Evolutionary conservation across 1,284 basidiomycete genomes (phyloP), one percentile per base, ranked within the genome.

Genomic region (Bjerkandera adusta): DNA sequence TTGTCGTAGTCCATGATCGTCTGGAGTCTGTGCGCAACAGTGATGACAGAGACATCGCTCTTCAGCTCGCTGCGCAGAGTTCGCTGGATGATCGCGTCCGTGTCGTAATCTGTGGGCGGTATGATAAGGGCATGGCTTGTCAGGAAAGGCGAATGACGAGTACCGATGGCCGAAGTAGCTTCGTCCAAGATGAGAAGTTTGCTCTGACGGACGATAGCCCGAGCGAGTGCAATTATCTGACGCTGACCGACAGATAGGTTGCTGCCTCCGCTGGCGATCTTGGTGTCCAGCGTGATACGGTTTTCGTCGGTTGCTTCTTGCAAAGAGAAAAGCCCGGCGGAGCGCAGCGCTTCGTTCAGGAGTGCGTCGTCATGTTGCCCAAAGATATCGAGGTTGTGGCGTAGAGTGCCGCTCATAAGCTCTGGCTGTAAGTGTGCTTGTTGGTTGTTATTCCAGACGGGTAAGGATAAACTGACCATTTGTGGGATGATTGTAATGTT

Each of bases 361-460:
- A 64, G 68, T 0, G 77, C 77, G 60, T 92, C 90, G 42, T 89
- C 85, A 57, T 84, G 73, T 59, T 85, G 73, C 5, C 73, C 75
- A 58, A 92, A 92, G 0, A 89, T 89, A 58, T 86, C 84, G 11
- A 87, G 60, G 57, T 83, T 83, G 45, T 75, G 64, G 15, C 81
- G 70, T 18, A 85, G 61, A 0, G 75, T 73, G 4, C 80, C 83
- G 48, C 75, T 76, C 32, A 86, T 63, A 1, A 85, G 68, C 54
- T 86, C 83, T 3, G 89, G 87, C 75, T 81, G 70, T 15, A 2
- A n/a, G 25, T 22, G 12, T 29, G 22, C 20, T 22, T 12, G 3
- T 40, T 15, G 25, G 30, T 34, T 41, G 13, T 36, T 8, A 10
- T 10, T 38, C 22, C 50, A 24, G 16, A 39, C 34, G 36, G 12